A percentile compares a stretch with the other conserved stretches of the same genome.
These are phyloP conservation scores for Zygotorulaspora florentina DNA, from an alignment of 805 yeast genomes.

Conservation along the genomic window DNA sequence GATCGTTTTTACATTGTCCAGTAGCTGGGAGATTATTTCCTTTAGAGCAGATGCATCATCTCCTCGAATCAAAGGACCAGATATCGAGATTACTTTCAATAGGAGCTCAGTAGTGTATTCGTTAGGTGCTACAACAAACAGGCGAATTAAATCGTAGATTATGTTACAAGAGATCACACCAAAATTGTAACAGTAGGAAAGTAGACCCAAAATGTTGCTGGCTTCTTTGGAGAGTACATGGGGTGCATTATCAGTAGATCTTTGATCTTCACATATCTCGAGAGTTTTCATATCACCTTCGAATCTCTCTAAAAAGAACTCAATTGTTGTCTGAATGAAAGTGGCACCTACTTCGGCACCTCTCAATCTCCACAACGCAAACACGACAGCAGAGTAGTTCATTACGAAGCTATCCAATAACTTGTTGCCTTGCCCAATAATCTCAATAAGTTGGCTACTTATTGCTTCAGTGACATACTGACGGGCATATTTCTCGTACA, in stretches of 20 bases:
- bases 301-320: conserved; percentile 49
- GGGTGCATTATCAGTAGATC: conserved; percentile 9
- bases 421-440: conserved; percentile 59
- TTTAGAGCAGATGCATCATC: conserved; percentile 88
- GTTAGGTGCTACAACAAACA: conserved; percentile 49
- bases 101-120: conserved; percentile 77
- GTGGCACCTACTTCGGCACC: conserved; percentile 90
- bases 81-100: conserved; percentile 62
- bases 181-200: conserved; percentile 73
- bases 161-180: conserved; percentile 70
- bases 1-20: conserved; percentile 27
- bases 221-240: conserved; percentile 41
- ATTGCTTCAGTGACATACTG: conserved; percentile 72
- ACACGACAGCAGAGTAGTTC: conserved; percentile 71
- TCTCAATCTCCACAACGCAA: conserved; percentile 68
- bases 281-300: conserved; percentile 16
- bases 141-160: conserved; percentile 68
- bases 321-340: conserved; percentile 76
- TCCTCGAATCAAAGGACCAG: conserved; percentile 80
- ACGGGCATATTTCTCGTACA: conserved; percentile 67
- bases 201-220: conserved; percentile 64
- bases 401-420: conserved; percentile 74
- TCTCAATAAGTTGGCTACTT: conserved; percentile 58
- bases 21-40: conserved; percentile 53
- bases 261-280: background rate